A percentile compares a stretch with the other conserved stretches of the same genome.
Evolutionary conservation across 345 rosid genomes (phyloP).

Genomic region (Stellera chamaejasme): DNA sequence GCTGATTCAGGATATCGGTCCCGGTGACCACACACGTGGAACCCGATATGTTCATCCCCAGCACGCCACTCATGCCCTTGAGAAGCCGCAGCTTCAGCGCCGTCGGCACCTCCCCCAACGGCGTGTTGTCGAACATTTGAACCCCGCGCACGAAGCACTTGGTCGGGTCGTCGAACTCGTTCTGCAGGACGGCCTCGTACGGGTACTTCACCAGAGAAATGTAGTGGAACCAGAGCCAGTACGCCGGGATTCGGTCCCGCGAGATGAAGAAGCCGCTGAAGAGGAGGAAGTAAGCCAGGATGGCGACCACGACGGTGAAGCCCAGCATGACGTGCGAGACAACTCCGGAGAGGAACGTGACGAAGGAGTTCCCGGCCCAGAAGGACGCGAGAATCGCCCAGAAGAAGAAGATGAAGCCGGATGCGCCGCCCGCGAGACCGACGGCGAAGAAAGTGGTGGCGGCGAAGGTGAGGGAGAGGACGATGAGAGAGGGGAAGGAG

Average conservation of each 20-base stretch:
- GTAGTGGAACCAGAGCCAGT: conserved; percentile 95
- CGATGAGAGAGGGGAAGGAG: conserved; percentile 54
- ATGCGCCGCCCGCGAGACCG: conserved; percentile 61
- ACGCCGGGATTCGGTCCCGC: conserved; percentile 55
- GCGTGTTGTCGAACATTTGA: conserved; percentile 82
- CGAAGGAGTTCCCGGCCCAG: conserved; percentile 95
- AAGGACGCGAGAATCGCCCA: conserved; percentile 57
- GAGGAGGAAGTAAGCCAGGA: conserved; percentile 76
- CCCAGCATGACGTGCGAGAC: conserved; percentile 87
- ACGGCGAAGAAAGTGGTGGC: conserved; percentile 73
- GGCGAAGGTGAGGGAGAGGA: conserved; percentile 64
- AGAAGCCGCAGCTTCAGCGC: conserved; percentile 47
- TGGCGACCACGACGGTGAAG: conserved; percentile 75
- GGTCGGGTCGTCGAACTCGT: conserved; percentile 49
- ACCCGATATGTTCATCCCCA: conserved; percentile 54
- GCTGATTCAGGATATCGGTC: conserved; percentile 43
- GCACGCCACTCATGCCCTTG: conserved; percentile 41
- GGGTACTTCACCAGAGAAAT: conserved; percentile 83
- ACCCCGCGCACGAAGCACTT: conserved; percentile 69
- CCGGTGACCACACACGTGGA: conserved; percentile 80
- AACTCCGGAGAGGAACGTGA: conserved; percentile 78
- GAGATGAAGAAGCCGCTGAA: conserved; percentile 96
- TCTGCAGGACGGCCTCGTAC: conserved; percentile 56
- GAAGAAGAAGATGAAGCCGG: conserved; percentile 76
- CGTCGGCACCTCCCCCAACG: conserved; percentile 36